Percentiles rank a stretch among this genome's conserved stretches.
phyloP scores from a whole-genome alignment of 139 green algal genomes.

The Ettlia oleoabundans region DNA sequence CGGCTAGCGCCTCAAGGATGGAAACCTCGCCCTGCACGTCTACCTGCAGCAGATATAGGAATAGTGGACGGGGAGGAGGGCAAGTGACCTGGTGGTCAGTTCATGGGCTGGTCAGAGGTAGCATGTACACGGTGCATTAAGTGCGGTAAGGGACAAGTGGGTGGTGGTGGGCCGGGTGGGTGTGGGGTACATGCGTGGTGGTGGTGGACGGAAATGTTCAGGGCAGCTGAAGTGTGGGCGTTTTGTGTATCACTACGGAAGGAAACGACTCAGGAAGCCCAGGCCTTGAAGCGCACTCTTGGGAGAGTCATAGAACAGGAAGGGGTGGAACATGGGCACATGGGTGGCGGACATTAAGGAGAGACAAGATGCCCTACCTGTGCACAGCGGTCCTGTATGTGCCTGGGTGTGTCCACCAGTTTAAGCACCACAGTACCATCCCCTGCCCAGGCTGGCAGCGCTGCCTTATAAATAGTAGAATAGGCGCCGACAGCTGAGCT shows the following conservation, averaged over 20 bases:
- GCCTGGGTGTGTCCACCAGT: conserved; percentile 63
- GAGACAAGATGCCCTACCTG: conserved; percentile 35
- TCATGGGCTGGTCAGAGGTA: no score
- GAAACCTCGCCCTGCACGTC: conserved; percentile 77
- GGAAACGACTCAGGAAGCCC: no score
- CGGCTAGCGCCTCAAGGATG: conserved; percentile 66
- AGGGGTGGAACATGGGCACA: no score
- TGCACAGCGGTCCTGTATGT: conserved; percentile 58
- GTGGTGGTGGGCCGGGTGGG: neutral
- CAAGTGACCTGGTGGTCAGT: no score
- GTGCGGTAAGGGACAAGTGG: neutral
- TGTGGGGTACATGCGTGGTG: no score
- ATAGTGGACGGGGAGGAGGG: neutral
- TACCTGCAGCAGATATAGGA: conserved; percentile 32
- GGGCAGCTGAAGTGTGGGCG: no score
- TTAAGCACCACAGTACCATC: conserved; percentile 57
- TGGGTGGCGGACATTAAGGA: no score
- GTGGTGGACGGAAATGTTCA: no score
- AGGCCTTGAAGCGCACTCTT: no score
- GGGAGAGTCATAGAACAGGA: no score
- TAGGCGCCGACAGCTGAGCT: conserved; percentile 61
- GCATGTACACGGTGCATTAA: neutral
- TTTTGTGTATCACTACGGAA: no score
- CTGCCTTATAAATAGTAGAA: conserved; percentile 58
- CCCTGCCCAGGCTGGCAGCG: conserved; percentile 35